A percentile compares a stretch with the other conserved stretches of the same genome.
Conservation (phyloP, 129 eudicot species). For the Flaveria trinervia region DNA sequence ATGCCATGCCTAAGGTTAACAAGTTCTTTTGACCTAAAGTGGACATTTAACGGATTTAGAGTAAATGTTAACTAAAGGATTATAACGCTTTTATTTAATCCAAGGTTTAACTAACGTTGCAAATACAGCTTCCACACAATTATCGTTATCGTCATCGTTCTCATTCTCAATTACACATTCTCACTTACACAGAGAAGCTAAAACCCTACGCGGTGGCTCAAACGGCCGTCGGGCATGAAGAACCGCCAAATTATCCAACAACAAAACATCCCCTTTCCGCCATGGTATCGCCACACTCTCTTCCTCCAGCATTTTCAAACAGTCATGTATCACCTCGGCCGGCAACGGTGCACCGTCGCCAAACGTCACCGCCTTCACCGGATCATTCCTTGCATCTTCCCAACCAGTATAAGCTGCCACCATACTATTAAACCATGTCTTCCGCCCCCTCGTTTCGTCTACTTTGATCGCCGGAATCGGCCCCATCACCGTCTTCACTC, state of each 20-base stretch:
- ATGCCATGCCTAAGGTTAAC: too few species aligned
- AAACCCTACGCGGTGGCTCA: constrained; percentile 43
- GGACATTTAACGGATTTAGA: too few species aligned
- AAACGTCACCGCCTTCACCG: constrained; percentile 39
- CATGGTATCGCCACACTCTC: constrained; percentile 47
- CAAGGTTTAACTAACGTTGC: background rate
- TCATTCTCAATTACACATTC: constrained; percentile 19
- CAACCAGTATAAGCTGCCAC: constrained; percentile 97
- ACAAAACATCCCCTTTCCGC: constrained; percentile 42
- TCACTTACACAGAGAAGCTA: constrained; percentile 46
- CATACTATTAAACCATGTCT: constrained; percentile 95
- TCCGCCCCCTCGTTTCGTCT: constrained; percentile 59
- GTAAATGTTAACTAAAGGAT: background rate
- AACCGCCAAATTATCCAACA: constrained; percentile 43
- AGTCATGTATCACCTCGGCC: constrained; percentile 31
- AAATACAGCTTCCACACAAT: background rate
- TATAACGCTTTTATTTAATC: constrained; percentile 17
- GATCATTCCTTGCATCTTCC: constrained; percentile 83
- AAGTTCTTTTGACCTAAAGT: too few species aligned
- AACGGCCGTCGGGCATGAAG: constrained; percentile 39
- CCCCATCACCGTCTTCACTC: constrained; percentile 79
- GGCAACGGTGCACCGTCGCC: constrained; percentile 44
- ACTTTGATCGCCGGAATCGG: constrained; percentile 82
- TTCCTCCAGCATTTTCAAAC: constrained; percentile 36
- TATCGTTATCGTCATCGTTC: background rate